Conservation (phyloP, 73 alveolate species). For the Paramecium sonneborni region DNA sequence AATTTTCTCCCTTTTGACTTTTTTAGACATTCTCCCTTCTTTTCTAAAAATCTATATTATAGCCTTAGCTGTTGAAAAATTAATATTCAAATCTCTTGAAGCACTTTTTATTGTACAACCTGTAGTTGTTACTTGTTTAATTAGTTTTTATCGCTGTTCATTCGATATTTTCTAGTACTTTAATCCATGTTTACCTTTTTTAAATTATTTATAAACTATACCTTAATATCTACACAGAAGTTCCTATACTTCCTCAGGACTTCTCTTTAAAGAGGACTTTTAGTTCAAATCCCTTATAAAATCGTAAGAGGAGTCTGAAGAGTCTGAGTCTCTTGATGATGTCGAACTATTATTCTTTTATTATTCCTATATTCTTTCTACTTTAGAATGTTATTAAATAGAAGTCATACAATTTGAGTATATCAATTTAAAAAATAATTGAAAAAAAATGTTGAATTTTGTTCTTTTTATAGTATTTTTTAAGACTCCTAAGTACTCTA, state of each 20-base stretch:
- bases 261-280: background rate
- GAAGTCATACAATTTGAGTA: background rate
- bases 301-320: background rate
- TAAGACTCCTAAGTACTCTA: too few species aligned
- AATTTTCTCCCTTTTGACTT: background rate
- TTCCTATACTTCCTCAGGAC: background rate
- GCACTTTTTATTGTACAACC: constrained; percentile 54
- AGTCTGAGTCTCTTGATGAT: background rate
- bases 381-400: background rate
- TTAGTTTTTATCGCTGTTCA: background rate
- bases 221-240: background rate
- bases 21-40: constrained; percentile 33
- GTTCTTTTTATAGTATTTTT: background rate
- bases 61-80: constrained; percentile 50
- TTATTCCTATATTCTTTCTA: background rate
- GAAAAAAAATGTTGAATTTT: background rate
- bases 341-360: background rate
- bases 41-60: constrained; percentile 24
- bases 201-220: background rate
- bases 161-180: constrained; percentile 33
- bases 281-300: background rate
- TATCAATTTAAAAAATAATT: background rate
- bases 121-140: background rate
- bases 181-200: constrained; percentile 24
- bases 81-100: constrained; percentile 12